phyloP scores from a whole-genome alignment of 2,329 filamentous ascomycete genomes.

The Fusarium pininemorale region DNA sequence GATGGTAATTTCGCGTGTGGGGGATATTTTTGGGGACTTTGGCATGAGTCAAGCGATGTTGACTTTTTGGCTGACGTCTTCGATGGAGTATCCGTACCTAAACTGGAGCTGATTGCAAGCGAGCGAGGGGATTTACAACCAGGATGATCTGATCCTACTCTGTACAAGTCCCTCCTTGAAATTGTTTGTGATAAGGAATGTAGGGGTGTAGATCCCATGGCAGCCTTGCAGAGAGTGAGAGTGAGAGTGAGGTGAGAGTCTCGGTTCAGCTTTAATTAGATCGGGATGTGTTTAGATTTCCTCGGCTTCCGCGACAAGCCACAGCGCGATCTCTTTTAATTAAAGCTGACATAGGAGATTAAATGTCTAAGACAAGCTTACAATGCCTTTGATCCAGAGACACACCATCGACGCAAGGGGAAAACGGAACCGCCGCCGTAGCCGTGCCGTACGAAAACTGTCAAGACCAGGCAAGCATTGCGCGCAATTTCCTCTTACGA shows the following conservation, averaged over 20 bases:
- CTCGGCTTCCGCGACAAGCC: conserved; percentile 8
- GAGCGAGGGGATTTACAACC: background rate
- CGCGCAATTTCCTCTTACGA: conserved; percentile 4
- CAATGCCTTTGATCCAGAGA: conserved; percentile 8
- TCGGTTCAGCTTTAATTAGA: background rate
- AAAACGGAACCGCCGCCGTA: background rate
- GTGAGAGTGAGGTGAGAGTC: background rate
- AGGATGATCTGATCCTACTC: background rate
- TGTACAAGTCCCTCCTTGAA: background rate
- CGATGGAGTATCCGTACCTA: background rate
- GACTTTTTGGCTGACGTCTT: background rate
- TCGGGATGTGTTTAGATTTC: background rate
- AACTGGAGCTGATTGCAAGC: background rate
- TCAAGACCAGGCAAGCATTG: background rate
- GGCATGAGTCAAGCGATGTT: background rate
- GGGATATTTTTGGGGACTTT: background rate
- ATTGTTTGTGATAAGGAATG: background rate
- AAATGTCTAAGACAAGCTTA: conserved; percentile 9
- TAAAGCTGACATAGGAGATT: conserved; percentile 2
- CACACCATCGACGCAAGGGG: background rate
- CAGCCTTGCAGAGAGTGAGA: background rate
- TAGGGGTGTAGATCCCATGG: background rate
- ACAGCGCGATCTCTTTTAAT: conserved; percentile 1
- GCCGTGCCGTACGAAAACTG: background rate
- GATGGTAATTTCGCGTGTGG: background rate